A percentile compares a stretch with the other conserved stretches of the same genome.
These are phyloP conservation scores for Raffaelea deltoideospora DNA, from an alignment of 2,329 filamentous ascomycete species.

Conservation along the genomic window DNA sequence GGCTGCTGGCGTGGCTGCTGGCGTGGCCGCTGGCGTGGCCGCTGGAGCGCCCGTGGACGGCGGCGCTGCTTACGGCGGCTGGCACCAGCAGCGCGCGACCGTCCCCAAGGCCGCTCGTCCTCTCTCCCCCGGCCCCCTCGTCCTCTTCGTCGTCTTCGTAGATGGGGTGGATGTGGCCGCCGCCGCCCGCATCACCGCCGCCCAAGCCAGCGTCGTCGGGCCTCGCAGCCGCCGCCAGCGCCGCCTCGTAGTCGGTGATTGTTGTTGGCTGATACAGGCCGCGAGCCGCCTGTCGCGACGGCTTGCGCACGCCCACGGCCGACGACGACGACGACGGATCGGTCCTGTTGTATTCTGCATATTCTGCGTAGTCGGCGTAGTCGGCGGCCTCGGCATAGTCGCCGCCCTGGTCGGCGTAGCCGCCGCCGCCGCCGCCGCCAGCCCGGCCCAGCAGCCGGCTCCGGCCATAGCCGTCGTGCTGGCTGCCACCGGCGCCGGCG, in stretches of 20 bases:
- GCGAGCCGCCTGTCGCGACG: conserved; percentile 15
- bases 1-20: not conserved
- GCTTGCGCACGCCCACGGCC: conserved; percentile 12
- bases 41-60: not conserved
- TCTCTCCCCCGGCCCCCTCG: conserved; percentile 10
- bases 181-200: conserved; percentile 1
- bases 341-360: not conserved
- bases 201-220: not conserved
- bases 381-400: not conserved
- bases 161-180: conserved; percentile 39
- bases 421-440: not conserved
- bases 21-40: not conserved
- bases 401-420: no score
- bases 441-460: conserved; percentile 25
- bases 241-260: conserved; percentile 14
- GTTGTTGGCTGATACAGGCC: conserved; percentile 22
- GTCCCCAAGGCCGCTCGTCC: no score
- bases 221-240: conserved; percentile 7
- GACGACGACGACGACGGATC: no score
- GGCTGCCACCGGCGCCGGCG: not conserved
- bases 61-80: no score
- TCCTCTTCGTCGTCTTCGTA: conserved; percentile 40
- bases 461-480: not conserved
- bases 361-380: not conserved
- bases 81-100: no score